Base-by-base conservation (phyloP, 306 rosid genomes). In the Rubus idaeus region DNA sequence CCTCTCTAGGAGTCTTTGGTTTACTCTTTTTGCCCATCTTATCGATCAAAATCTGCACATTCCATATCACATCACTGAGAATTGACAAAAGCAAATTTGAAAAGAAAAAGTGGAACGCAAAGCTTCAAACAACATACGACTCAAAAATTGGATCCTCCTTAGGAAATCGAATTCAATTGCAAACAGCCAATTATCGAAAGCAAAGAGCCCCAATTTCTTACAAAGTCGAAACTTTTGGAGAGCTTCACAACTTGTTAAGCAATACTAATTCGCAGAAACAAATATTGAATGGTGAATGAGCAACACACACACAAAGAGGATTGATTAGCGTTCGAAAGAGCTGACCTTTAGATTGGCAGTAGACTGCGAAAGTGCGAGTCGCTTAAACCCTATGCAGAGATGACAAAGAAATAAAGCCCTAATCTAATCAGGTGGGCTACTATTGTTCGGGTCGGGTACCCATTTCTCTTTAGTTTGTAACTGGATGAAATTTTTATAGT, bases 21-120 rank as follows among this genome's bases (percentile, higher is more conserved):
- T 44, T 23, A 21, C 77, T 57, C 56, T 44, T 73, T 61, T 73
- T 73, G 5, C 56, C 77, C 77, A 73, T 73, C 26, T 73, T 23
- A 42, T 26, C 55, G 23, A 14, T 57, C 52, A 26, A 58, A 57
- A 14, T 11, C 77, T 73, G 77, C 68, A 58, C 39, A 73, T 42
- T 42, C 10, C 50, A 71, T 12, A 53, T 11, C 8, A 56, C 39
- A 40, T 56, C 41, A 21, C 67, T 56, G 2, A 41, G 40, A 41
- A 20, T 41, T 21, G 16, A 13, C 23, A 73, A 12, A 14, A 13
- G 37, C 1, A 53, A 20, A 10, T 5, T 40, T n/a, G 20, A 11
- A 51, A 6, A 20, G 39, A 3, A 41, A 41, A 41, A 1, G 14
- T 0, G 6, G 4, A 2, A 41, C 11, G 23, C 13, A 42, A 13